A percentile compares a stretch with the other conserved stretches of the same genome.
phyloP scores from a whole-genome alignment of 129 eudicot genomes.

The Chrysanthemum seticuspe region DNA sequence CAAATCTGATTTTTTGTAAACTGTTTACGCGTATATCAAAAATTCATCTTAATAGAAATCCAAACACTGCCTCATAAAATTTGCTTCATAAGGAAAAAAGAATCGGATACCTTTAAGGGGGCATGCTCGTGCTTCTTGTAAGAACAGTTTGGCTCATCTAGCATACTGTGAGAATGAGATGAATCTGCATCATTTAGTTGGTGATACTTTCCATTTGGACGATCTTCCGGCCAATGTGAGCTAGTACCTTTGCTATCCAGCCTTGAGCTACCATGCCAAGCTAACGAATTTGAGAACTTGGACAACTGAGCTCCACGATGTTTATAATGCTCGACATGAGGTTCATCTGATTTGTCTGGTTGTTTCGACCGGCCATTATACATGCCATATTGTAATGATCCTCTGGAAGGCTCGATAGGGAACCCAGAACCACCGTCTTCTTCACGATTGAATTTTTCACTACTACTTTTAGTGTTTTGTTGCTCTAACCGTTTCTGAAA shows the following conservation, averaged over 20 bases:
- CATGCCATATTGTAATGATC: conserved; percentile 33
- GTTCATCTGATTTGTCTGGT: conserved; percentile 31
- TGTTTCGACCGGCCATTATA: conserved; percentile 34
- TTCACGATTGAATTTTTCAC: conserved; percentile 61
- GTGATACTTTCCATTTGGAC: conserved; percentile 42
- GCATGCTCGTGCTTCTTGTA: conserved; percentile 49
- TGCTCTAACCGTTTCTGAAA: conserved; percentile 61
- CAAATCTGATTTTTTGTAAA: too few relatives aligned
- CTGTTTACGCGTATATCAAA: too few relatives aligned
- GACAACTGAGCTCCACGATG: conserved; percentile 58
- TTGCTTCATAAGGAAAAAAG: not conserved
- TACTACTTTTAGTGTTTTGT: conserved; percentile 59
- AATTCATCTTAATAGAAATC: too few relatives aligned
- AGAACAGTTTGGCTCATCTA: conserved; percentile 45
- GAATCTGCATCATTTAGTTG: conserved; percentile 51
- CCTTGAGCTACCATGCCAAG: conserved; percentile 66
- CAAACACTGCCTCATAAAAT: too few relatives aligned
- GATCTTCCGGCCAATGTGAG: conserved; percentile 56
- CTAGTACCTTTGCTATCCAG: conserved; percentile 58
- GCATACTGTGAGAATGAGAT: conserved; percentile 53
- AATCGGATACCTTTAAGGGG: conserved; percentile 37
- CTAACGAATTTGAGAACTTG: conserved; percentile 70
- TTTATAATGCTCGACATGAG: conserved; percentile 37
- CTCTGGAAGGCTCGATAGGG: conserved; percentile 52
- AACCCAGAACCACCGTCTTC: conserved; percentile 63